Evolutionary conservation across 352 stramenopile genomes (phyloP).

Genomic region (Pythium dissotocum): DNA sequence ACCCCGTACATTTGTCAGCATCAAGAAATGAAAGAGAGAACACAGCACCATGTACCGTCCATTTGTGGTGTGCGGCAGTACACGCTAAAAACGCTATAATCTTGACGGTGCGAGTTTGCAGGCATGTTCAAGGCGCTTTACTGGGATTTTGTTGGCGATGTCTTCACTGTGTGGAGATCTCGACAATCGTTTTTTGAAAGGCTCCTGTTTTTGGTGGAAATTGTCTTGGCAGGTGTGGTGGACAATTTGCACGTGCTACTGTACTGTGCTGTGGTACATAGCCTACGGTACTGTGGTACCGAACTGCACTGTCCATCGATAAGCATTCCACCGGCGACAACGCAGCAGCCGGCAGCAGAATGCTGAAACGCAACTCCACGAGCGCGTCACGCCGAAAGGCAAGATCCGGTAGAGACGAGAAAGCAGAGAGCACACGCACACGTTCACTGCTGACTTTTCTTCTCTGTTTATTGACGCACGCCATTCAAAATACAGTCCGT

Average conservation of each 20-base stretch:
- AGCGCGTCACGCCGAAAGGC: background rate
- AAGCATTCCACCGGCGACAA: constrained; percentile 17
- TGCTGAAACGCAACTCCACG: constrained; percentile 3
- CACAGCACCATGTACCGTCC: no score
- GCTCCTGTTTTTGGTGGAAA: background rate
- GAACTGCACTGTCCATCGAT: background rate
- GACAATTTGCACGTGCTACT: background rate
- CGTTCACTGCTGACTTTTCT: background rate
- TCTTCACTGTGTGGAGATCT: background rate
- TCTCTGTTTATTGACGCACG: background rate
- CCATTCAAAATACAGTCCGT: background rate
- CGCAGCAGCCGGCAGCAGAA: background rate
- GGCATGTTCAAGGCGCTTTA: background rate
- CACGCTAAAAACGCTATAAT: no score
- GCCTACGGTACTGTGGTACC: background rate
- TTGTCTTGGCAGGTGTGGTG: background rate
- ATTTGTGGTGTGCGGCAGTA: no score
- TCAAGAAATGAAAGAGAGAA: no score
- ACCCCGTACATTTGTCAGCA: no score
- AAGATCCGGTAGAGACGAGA: background rate
- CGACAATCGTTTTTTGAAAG: background rate
- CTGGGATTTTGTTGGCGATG: background rate
- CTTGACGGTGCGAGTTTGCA: no score
- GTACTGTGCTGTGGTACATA: background rate
- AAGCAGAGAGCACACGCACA: background rate